Base-by-base conservation (phyloP, 768 basidiomycete genomes). In the Boletus vermiculosoides region DNA sequence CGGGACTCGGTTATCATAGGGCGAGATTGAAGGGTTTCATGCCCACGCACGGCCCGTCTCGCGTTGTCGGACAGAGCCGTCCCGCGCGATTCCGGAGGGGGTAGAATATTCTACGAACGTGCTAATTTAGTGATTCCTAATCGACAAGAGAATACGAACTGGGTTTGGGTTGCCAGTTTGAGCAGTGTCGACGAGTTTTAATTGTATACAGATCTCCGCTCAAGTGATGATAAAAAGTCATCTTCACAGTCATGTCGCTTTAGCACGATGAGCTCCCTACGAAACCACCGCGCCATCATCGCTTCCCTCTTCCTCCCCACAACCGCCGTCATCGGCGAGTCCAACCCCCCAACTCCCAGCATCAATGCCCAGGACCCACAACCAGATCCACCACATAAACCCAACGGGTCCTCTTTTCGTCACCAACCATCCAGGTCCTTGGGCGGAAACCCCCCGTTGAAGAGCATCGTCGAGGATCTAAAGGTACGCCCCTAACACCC, bases 301-400 rank as follows among this genome's bases (percentile, higher is more conserved):
- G 91, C 90, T 16, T 87, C 88, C n/a, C 84, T 92, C 56, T 92
- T 93, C 68, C 83, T 92, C 36, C 91, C 91, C 37, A 83, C 82
- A 57, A 88, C 90, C 37, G 83, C 83, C 42, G 82, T 85, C 45
- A 74, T 84, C 41, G 84, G 81, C 68, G 74, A 76, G 55, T 83
- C 84, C 0, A 69, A 73, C 15, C 80, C 81, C 0, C 65, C 82
- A 0, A 84, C 85, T 0, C 83, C 85, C 11, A 76, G 78, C 33
- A 66, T 69, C 23, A 52, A 61, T 58, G 40, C 62, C 28, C 63
- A 57, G n/a, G 56, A 62, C 18, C 60, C 62, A 9, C 36, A n/a
- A 1, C 41, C 31, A 10, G 15, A 47, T 18, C 34, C 49, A 54
- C 71, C 55, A 2, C 57, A 34, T 39, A 46, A 50, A 13, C 47